Evolutionary conservation across 768 basidiomycete genomes (phyloP).

Genomic region (Hericium erinaceus): DNA sequence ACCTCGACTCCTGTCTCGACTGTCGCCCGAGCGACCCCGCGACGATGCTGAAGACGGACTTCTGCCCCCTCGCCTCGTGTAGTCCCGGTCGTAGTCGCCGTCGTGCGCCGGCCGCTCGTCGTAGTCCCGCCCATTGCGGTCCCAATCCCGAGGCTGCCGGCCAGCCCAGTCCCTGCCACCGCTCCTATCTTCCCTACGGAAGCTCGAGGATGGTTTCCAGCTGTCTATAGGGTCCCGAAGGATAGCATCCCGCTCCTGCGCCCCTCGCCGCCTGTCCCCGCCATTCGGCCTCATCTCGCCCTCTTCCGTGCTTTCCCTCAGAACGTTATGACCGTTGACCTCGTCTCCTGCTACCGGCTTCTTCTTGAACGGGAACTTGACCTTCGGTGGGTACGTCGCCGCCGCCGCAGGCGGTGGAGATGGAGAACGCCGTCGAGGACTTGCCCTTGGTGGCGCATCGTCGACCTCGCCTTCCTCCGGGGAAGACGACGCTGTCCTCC

Average conservation of each 20-base stretch:
- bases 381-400: conserved; percentile 32
- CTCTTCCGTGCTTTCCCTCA: not conserved
- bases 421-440: conserved; percentile 6
- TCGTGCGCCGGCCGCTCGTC: conserved; percentile 22
- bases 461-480: conserved; percentile 83
- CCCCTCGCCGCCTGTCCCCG: not conserved
- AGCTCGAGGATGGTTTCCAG: not conserved
- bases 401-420: conserved; percentile 13
- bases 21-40: not conserved
- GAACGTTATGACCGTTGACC: not conserved
- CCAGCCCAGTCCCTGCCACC: not conserved
- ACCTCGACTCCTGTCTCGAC: not conserved
- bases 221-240: not conserved
- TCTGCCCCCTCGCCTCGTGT: not conserved
- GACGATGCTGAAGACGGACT: not conserved
- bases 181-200: not conserved
- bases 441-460: conserved; percentile 31
- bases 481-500: conserved; percentile 48
- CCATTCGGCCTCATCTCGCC: not conserved
- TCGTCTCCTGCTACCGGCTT: conserved; percentile 9
- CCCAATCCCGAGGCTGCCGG: conserved; percentile 28
- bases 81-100: conserved; percentile 15
- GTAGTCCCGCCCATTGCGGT: conserved; percentile 30
- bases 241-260: not conserved
- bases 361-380: conserved; percentile 74